A percentile compares a stretch with the other conserved stretches of the same genome.
Conservation (phyloP, 441 rosid species). For the Syzygium malaccense region DNA sequence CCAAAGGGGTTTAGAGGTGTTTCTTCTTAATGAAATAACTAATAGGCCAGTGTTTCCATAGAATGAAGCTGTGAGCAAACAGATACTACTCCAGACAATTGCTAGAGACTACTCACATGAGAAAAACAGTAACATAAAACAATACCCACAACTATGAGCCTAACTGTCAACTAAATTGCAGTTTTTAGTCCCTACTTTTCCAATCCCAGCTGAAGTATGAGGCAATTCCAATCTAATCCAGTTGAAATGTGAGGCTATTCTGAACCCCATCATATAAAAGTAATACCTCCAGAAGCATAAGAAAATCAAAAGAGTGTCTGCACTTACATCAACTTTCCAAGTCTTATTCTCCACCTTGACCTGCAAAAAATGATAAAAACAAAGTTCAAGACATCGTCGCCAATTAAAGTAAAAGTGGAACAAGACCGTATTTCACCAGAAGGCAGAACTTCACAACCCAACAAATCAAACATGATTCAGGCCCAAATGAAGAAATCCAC, state of each 20-base stretch:
- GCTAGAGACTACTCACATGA: not conserved
- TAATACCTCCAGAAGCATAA: not conserved
- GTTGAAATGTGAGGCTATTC: not conserved
- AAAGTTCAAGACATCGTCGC: not conserved
- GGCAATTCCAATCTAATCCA: not conserved
- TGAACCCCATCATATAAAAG: not conserved
- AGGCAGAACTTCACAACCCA: not conserved
- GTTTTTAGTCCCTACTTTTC: not conserved
- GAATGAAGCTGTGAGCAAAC: not conserved
- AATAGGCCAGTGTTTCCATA: not conserved
- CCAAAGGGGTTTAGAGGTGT: not conserved
- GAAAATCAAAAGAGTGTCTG: not conserved
- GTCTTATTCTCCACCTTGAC: constrained; percentile 88
- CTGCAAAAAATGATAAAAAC: constrained; percentile 34
- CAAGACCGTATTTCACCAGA: not conserved
- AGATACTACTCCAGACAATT: not conserved
- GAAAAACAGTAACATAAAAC: not conserved
- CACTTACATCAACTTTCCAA: constrained; percentile 87
- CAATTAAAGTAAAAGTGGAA: not conserved
- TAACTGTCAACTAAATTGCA: not conserved
- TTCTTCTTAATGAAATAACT: not conserved
- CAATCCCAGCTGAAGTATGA: not conserved
- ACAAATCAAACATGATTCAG: not conserved
- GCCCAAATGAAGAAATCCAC: too few relatives aligned
- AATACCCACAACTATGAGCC: not conserved